Conservation (phyloP, 164 flowering plant genomes). For the Magnolia changhungtana region DNA sequence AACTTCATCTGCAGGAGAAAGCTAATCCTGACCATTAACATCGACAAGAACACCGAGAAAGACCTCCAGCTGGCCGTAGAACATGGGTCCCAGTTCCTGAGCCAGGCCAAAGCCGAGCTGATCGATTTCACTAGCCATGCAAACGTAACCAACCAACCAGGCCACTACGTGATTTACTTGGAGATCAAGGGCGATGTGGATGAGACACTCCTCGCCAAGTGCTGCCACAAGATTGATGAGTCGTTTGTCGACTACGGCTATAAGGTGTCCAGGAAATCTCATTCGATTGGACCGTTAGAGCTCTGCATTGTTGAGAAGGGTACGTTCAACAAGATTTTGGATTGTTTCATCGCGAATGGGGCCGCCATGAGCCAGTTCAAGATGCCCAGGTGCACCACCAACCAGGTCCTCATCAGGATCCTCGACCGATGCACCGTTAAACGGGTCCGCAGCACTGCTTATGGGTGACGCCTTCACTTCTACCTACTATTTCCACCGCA, state of each 20-base stretch:
- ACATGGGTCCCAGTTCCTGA: slow-evolving; percentile 47
- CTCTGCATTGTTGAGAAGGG: slow-evolving; percentile 78
- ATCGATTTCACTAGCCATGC: slow-evolving; percentile 91
- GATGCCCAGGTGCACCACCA: slow-evolving; percentile 84
- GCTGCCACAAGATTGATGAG: slow-evolving; percentile 70
- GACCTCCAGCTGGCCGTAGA: slow-evolving; percentile 84
- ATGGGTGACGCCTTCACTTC: slow-evolving; percentile 13
- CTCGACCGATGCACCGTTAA: slow-evolving; percentile 52
- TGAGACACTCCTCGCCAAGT: slow-evolving; percentile 45
- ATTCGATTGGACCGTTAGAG: slow-evolving; percentile 79
- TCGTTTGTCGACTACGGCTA: slow-evolving; percentile 80
- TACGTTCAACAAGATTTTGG: slow-evolving; percentile 77
- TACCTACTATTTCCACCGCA: neutral
- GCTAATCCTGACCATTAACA: slow-evolving; percentile 70
- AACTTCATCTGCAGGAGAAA: slow-evolving; percentile 82
- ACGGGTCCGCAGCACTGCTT: slow-evolving; percentile 65
- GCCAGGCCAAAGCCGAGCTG: slow-evolving; percentile 48
- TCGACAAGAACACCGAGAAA: slow-evolving; percentile 89
- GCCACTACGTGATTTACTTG: slow-evolving; percentile 84
- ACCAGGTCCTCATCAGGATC: slow-evolving; percentile 44
- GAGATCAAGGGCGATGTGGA: slow-evolving; percentile 72
- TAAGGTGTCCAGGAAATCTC: slow-evolving; percentile 58
- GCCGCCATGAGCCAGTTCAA: slow-evolving; percentile 84
- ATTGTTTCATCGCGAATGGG: slow-evolving; percentile 59
- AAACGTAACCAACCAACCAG: slow-evolving; percentile 46